Base-by-base conservation (phyloP, 176 grass and related monocot species). In the Ensete glaucum region DNA sequence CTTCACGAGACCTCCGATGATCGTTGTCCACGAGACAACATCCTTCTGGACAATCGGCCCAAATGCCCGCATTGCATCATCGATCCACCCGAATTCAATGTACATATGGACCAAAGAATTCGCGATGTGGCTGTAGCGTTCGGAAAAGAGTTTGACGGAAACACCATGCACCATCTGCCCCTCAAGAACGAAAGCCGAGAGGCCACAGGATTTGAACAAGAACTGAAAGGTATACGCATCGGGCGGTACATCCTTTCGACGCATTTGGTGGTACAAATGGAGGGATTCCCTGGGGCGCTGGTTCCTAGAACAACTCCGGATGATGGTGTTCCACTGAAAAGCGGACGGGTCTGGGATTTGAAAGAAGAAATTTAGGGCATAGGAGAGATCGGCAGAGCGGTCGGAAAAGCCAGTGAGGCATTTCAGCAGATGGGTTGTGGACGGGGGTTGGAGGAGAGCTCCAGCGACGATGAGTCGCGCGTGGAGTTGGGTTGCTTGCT, bases 31-130 rank as follows among this genome's bases (percentile, higher is more conserved):
- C 14, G 82, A 69, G 13, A 92, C 76, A 21, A 57, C 69, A 20
- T 89, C 84, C 55, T 89, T 85, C 19, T 57, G n/a, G 9, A 60
- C 65, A 55, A 82, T 75, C 76, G 79, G 79, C 0, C 70, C n/a
- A 26, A 92, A 92, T 11, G 73, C 86, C 9, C 9, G 67, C 52
- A 74, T 59, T 1, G 70, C 84, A 62, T 92, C 90, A 8, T 52
- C 64, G 3, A 81, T 25, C 67, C 78, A 43, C 52, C 80, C 76
- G 13, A 92, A 72, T 72, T 72, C 70, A 2, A 52, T 9, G 72
- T 92, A 92, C 90, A 89, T 85, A 59, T 92, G 82, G 59, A 92
- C 80, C 55, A 89, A 73, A 7, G 90, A 73, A 80, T 62, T 84
- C 14, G 75, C 73, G 0, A 85, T 55, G 17, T 81, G 70, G 7